These are phyloP conservation scores for Ceratobasidium sp. DNA, from an alignment of 1,284 basidiomycete genomes.

Conservation along the genomic window DNA sequence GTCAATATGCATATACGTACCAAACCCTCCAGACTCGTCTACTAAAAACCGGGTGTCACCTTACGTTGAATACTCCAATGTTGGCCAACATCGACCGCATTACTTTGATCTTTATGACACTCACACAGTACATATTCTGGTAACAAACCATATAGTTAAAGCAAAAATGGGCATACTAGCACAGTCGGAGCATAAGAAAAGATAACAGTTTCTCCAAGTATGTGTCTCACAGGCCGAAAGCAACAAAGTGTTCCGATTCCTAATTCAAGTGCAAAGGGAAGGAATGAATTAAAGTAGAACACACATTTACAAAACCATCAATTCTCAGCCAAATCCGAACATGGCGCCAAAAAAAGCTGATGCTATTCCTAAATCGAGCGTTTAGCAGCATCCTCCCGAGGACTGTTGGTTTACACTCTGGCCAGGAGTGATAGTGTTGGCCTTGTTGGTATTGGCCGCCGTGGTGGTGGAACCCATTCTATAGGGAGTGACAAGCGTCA, in stretches of 20 bases:
- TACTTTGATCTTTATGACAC: background rate
- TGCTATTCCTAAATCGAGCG: constrained; percentile 9
- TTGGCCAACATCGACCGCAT: too few species aligned
- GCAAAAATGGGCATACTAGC: constrained; percentile 18
- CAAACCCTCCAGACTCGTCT: too few species aligned
- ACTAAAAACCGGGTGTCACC: too few species aligned
- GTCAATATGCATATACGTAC: background rate
- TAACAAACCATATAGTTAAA: constrained; percentile 24
- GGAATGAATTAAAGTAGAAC: constrained; percentile 33
- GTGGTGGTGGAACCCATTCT: constrained; percentile 77
- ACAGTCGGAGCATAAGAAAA: constrained; percentile 9
- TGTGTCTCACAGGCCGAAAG: constrained; percentile 1
- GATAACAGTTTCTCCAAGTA: background rate
- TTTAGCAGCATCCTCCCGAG: constrained; percentile 76
- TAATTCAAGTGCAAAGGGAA: constrained; percentile 27
- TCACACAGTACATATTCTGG: background rate
- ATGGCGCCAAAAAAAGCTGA: background rate
- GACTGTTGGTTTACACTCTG: constrained; percentile 79
- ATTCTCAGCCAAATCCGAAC: constrained; percentile 4
- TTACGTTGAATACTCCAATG: background rate
- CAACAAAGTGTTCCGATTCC: constrained; percentile 32
- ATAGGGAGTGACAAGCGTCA: background rate
- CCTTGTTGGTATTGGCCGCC: constrained; percentile 68
- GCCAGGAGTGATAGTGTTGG: constrained; percentile 71
- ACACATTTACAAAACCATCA: constrained; percentile 34